phyloP scores from a whole-genome alignment of 495 filamentous ascomycete species.

The Barbatosphaeria neglecta region DNA sequence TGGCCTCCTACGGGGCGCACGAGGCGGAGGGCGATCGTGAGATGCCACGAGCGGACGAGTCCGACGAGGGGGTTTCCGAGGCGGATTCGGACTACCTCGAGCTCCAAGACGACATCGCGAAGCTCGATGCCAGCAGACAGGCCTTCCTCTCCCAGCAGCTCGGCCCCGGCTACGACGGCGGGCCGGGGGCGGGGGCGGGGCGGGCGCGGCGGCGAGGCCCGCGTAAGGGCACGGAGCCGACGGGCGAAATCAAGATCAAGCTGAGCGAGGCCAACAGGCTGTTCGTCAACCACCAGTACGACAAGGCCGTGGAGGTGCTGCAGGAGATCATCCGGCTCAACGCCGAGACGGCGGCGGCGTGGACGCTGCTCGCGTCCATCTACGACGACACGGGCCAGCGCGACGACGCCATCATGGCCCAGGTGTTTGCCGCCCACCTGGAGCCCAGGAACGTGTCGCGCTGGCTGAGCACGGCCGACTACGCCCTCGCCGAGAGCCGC shows the following conservation, averaged over 20 bases:
- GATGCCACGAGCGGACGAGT: conserved; percentile 7
- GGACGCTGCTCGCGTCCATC: conserved; percentile 63
- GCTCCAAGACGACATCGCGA: conserved; percentile 19
- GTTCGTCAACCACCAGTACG: conserved; percentile 55
- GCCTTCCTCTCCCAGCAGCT: conserved; percentile 18
- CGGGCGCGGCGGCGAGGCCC: conserved; percentile 39
- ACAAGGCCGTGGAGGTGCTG: conserved; percentile 49
- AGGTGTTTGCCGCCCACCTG: conserved; percentile 61
- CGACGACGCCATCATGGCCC: conserved; percentile 53
- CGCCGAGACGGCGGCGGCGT: conserved; percentile 70
- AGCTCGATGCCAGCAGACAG: conserved; percentile 21
- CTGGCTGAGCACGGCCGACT: conserved; percentile 58
- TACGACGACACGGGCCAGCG: conserved; percentile 55
- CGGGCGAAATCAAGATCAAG: conserved; percentile 60
- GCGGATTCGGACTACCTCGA: conserved; percentile 27
- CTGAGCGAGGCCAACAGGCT: conserved; percentile 59
- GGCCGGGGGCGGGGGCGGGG: not conserved
- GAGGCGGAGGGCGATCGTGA: not conserved
- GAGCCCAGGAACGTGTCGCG: conserved; percentile 52
- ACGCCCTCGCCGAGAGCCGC: conserved; percentile 43
- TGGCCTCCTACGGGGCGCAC: not conserved
- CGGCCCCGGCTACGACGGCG: conserved; percentile 1
- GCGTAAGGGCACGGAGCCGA: conserved; percentile 61
- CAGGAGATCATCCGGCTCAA: conserved; percentile 66
- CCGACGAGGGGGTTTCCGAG: conserved; percentile 18